Conservation (phyloP, 1,139 yeast genomes). For the Debaryomyces subglobosus region DNA sequence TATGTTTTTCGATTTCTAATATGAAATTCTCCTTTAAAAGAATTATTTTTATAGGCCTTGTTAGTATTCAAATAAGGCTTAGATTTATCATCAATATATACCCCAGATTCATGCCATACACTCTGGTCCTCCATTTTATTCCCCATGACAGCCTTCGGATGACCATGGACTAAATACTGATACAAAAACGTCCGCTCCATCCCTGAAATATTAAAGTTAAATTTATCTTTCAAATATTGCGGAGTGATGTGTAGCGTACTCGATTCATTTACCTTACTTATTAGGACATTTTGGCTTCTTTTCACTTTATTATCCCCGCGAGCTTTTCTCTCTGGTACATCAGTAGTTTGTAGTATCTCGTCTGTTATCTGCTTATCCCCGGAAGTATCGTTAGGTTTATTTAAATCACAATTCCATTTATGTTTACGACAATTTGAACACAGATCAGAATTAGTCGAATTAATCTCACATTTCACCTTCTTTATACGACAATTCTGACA, state of each 20-base stretch:
- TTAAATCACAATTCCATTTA: slow-evolving; percentile 16
- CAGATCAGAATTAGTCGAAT: slow-evolving; percentile 41
- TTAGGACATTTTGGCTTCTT: not conserved
- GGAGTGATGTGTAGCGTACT: slow-evolving; percentile 20
- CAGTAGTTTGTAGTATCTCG: not conserved
- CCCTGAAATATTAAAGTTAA: slow-evolving; percentile 29
- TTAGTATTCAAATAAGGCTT: not conserved
- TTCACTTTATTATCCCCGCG: not conserved
- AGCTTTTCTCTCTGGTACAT: not conserved
- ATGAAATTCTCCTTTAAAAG: slow-evolving; percentile 15
- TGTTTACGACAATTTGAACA: slow-evolving; percentile 37
- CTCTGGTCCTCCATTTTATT: slow-evolving; percentile 23
- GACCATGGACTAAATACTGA: slow-evolving; percentile 30
- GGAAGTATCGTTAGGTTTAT: not conserved
- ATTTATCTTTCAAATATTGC: slow-evolving; percentile 25
- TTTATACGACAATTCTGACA: slow-evolving; percentile 53
- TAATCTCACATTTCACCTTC: slow-evolving; percentile 40
- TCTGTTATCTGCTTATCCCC: not conserved
- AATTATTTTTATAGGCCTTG: slow-evolving; percentile 15
- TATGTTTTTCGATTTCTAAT: slow-evolving; percentile 21
- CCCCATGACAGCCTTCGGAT: slow-evolving; percentile 31
- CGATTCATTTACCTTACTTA: not conserved
- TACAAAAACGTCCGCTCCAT: slow-evolving; percentile 22
- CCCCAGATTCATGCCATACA: slow-evolving; percentile 34
- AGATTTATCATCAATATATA: slow-evolving; percentile 20